phyloP scores from a whole-genome alignment of 2,329 filamentous ascomycete species.

The Cladosporium sphaerospermum region DNA sequence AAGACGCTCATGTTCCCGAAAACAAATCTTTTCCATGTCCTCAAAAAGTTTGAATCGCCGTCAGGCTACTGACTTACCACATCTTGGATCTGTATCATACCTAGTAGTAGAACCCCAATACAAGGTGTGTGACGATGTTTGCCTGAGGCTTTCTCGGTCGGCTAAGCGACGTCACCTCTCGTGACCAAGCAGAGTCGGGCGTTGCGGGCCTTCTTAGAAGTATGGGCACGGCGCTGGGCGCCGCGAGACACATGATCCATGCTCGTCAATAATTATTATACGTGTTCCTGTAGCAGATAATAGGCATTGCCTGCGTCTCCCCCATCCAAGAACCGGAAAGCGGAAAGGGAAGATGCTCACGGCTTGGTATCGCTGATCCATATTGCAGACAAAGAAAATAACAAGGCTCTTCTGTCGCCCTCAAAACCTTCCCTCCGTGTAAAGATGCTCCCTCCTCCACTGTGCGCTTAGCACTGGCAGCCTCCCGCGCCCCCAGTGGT shows the following conservation, averaged over 20 bases:
- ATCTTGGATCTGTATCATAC: too few relatives aligned
- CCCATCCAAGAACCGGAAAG: conserved; percentile 1
- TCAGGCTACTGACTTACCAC: too few relatives aligned
- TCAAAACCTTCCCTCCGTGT: background rate
- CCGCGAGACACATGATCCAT: background rate
- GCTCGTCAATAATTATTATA: conserved; percentile 7
- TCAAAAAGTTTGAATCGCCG: too few relatives aligned
- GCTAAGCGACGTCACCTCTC: too few relatives aligned
- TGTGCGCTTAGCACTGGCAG: conserved; percentile 54
- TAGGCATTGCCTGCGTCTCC: conserved; percentile 1
- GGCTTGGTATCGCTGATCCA: conserved; percentile 12
- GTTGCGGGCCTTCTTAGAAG: too few relatives aligned
- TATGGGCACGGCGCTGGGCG: too few relatives aligned
- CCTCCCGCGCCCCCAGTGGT: conserved; percentile 51
- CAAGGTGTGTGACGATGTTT: too few relatives aligned
- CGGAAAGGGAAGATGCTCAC: conserved; percentile 8
- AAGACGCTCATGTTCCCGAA: too few relatives aligned
- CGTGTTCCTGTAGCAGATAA: conserved; percentile 9
- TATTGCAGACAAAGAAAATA: conserved; percentile 9
- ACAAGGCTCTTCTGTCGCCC: conserved; percentile 6
- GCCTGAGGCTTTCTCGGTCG: too few relatives aligned
- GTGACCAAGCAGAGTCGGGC: too few relatives aligned
- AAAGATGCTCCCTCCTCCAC: background rate
- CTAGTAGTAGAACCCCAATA: too few relatives aligned
- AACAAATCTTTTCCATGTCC: too few relatives aligned